phyloP scores from a whole-genome alignment of 2,329 filamentous ascomycete species.

The Ustulina deusta region DNA sequence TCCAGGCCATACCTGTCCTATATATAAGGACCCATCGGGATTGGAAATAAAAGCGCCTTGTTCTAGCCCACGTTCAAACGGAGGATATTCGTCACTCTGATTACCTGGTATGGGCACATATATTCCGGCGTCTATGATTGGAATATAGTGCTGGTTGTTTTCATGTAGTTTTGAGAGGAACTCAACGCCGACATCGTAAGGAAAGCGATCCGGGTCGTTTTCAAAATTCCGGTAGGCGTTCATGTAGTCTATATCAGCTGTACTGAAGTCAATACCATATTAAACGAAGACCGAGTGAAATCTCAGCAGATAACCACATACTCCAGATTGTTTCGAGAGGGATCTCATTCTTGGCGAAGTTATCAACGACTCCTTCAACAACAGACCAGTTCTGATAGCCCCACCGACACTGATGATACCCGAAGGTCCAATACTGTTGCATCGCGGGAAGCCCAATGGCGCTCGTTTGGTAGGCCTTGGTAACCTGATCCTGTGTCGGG shows the following conservation, averaged over 20 bases:
- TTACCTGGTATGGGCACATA: constrained; percentile 81
- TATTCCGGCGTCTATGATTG: constrained; percentile 79
- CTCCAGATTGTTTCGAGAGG: constrained; percentile 80
- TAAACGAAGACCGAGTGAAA: constrained; percentile 45
- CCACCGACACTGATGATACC: constrained; percentile 87
- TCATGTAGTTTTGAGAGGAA: constrained; percentile 72
- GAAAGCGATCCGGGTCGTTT: constrained; percentile 68
- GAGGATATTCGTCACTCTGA: constrained; percentile 70
- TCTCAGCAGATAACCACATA: constrained; percentile 34
- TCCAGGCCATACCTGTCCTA: constrained; percentile 80
- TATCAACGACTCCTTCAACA: constrained; percentile 73
- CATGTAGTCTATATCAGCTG: constrained; percentile 80
- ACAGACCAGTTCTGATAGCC: constrained; percentile 81
- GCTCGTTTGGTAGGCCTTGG: constrained; percentile 75
- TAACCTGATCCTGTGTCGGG: constrained; percentile 75
- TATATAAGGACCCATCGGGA: constrained; percentile 66
- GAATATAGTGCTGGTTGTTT: constrained; percentile 74
- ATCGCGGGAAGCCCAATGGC: constrained; percentile 78
- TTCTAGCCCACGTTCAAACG: constrained; percentile 72
- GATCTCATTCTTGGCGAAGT: constrained; percentile 73
- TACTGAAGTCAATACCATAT: constrained; percentile 56
- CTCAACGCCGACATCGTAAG: constrained; percentile 67
- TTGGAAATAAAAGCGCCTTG: constrained; percentile 67
- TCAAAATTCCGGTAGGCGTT: constrained; percentile 71
- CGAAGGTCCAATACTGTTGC: constrained; percentile 85